phyloP scores from a whole-genome alignment of 2,329 filamentous ascomycete genomes.

The Allantophomopsis lycopodina region DNA sequence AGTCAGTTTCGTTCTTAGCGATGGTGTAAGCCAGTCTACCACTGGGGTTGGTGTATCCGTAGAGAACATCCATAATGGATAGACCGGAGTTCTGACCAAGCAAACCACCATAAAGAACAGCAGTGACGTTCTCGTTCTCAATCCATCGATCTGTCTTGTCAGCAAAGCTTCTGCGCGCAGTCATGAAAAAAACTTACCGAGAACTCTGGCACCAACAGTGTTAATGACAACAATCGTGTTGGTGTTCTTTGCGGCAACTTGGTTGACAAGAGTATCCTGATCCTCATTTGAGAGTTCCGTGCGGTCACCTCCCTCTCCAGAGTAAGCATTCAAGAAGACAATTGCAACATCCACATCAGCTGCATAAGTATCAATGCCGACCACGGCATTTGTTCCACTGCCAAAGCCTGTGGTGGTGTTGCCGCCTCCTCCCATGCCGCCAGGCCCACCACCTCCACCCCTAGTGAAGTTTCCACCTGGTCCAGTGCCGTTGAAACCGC shows the following conservation, averaged over 20 bases:
- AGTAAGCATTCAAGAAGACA: slow-evolving; percentile 63
- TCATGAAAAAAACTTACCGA: no score
- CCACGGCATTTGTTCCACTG: no score
- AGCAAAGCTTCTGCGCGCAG: slow-evolving; percentile 4
- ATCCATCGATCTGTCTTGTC: slow-evolving; percentile 44
- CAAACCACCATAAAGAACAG: slow-evolving; percentile 41
- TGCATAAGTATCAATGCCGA: not conserved
- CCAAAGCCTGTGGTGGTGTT: no score
- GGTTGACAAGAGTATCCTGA: slow-evolving; percentile 17
- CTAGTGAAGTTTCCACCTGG: no score
- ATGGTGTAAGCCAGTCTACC: slow-evolving; percentile 59
- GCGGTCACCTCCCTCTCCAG: slow-evolving; percentile 51
- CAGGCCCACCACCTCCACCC: no score
- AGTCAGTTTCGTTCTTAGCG: slow-evolving; percentile 54
- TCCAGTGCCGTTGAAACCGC: no score
- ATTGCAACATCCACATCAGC: not conserved
- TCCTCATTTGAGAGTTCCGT: no score
- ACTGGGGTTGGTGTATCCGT: slow-evolving; percentile 57
- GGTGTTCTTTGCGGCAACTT: slow-evolving; percentile 13
- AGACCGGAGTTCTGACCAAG: slow-evolving; percentile 48
- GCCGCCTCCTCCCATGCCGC: no score
- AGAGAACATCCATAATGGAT: slow-evolving; percentile 64
- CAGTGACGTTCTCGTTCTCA: slow-evolving; percentile 41
- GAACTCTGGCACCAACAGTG: slow-evolving; percentile 28
- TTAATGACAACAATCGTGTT: slow-evolving; percentile 58